Evolutionary conservation across 1,284 basidiomycete species (phyloP).

Genomic region (Tremellales sp.): DNA sequence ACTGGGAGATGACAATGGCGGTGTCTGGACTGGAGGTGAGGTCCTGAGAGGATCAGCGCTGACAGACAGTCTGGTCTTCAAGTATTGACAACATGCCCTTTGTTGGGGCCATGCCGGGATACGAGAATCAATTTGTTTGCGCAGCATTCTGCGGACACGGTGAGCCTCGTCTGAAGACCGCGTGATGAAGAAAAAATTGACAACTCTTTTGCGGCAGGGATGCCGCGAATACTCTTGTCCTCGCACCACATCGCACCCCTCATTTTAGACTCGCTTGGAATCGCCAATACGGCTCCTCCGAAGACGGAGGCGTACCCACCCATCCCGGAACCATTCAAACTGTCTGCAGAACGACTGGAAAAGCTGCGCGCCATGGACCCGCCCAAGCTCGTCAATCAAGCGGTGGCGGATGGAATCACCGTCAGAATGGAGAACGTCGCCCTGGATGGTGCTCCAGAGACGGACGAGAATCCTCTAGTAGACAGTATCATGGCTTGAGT

Average conservation of each 20-base stretch:
- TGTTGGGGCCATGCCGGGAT: conserved; percentile 15
- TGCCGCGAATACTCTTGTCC: conserved; percentile 25
- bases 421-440: too few species aligned
- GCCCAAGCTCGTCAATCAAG: too few species aligned
- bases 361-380: too few species aligned
- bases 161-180: conserved; percentile 1
- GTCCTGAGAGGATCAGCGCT: not conserved
- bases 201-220: conserved; percentile 9
- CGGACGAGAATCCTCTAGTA: too few species aligned
- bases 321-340: conserved; percentile 17
- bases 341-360: conserved; percentile 15
- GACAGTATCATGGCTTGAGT: too few species aligned
- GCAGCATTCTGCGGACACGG: conserved; percentile 26
- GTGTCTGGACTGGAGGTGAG: conserved; percentile 29
- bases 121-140: conserved; percentile 18
- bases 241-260: conserved; percentile 16
- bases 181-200: not conserved
- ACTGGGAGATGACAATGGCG: conserved; percentile 12
- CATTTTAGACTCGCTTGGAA: conserved; percentile 11
- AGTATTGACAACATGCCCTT: conserved; percentile 22
- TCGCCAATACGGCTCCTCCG: conserved; percentile 1
- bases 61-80: conserved; percentile 12
- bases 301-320: conserved; percentile 9
- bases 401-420: too few species aligned
- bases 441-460: too few species aligned